These are phyloP conservation scores for Erigeron philadelphicus DNA, from an alignment of 140 eudicot species.

Conservation along the genomic window DNA sequence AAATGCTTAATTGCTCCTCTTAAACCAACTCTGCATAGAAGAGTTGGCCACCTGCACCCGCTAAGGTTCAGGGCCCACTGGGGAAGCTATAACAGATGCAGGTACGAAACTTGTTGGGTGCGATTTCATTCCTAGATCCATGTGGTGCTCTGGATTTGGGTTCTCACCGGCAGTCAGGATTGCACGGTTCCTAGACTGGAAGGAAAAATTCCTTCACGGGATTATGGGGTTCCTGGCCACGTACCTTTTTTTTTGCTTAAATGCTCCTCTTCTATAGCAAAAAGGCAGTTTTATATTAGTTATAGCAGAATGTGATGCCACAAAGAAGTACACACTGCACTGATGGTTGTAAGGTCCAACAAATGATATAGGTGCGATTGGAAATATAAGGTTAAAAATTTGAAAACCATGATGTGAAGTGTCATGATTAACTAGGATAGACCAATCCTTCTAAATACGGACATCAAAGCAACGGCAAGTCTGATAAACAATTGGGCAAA, in stretches of 20 bases:
- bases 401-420: background rate
- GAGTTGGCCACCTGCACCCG: too few relatives aligned
- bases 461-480: background rate
- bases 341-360: background rate
- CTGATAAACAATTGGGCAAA: background rate
- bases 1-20: background rate
- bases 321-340: slow-evolving; percentile 2
- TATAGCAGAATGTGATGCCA: slow-evolving; percentile 4
- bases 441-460: background rate
- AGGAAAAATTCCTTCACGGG: too few relatives aligned
- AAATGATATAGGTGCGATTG: background rate
- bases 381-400: background rate
- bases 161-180: too few relatives aligned
- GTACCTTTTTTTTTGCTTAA: too few relatives aligned
- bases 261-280: background rate
- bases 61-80: too few relatives aligned
- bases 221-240: too few relatives aligned
- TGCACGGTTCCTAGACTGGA: too few relatives aligned
- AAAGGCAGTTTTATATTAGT: background rate
- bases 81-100: too few relatives aligned
- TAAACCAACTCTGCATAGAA: too few relatives aligned
- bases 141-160: too few relatives aligned
- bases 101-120: too few relatives aligned
- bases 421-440: slow-evolving; percentile 1
- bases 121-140: too few relatives aligned